Base-by-base conservation (phyloP, 352 stramenopile genomes). In the Phytophthora melonis region DNA sequence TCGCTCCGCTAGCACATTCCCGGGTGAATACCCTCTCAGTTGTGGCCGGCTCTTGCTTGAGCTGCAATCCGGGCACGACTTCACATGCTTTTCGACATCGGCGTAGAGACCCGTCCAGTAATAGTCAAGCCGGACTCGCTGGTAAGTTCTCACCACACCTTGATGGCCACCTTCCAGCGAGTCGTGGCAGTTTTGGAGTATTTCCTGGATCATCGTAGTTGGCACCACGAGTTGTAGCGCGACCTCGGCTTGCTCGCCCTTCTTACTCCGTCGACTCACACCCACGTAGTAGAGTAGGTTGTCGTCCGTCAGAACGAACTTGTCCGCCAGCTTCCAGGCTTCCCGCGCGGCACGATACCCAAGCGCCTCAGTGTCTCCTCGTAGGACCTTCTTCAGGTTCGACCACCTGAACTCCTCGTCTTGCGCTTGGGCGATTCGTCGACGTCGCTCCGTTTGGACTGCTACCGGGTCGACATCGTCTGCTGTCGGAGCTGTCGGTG, bases 21-120 rank as follows among this genome's bases (percentile, higher is more conserved):
- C 58, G 21, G 60, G 60, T 0, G 45, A 58, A 3, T 58, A 66
- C 34, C 59, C 59, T 9, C 13, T 9, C 13, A 66, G 18, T 1
- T 66, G 49, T 14, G 19, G 59, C 8, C 14, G 25, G 19, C 59
- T 66, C n/a, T 66, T 66, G 25, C 45, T 58, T 5, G 47, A 50
- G 25, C 59, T 52, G 25, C 47, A 58, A 30, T 41, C 34, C 5
- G 34, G 34, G 34, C 36, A 43, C 36, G 36, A 43, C 36, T 43
- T 43, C 36, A 43, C 36, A 5, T 43, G 10, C 36, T 43, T 43
- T 11, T 43, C 11, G 10, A 43, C 36, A 5, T 43, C 36, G 4
- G 36, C 10, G 11, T 43, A 43, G 4, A 43, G 11, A 5, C 36
- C 36, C 11, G 14, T 13, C 36, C 36, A 43, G 36, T 43, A 43